These are phyloP conservation scores for Curvularia verruculosa DNA, from an alignment of 2,329 filamentous ascomycete species.

Conservation along the genomic window DNA sequence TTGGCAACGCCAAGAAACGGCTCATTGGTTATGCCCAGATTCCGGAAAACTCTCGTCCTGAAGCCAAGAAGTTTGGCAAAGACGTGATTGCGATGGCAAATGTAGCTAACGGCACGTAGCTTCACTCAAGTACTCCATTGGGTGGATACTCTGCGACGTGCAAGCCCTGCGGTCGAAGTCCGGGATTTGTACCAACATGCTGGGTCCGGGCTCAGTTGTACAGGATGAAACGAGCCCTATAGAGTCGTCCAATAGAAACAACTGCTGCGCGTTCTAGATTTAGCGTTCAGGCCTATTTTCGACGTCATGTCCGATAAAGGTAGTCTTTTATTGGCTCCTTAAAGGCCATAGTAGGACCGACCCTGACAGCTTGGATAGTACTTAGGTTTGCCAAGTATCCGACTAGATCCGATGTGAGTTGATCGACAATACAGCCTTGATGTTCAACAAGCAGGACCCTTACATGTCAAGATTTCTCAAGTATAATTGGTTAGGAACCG, in stretches of 20 bases:
- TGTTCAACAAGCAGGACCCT: not conserved
- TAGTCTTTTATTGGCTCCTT: not conserved
- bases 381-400: not conserved
- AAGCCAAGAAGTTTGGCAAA: not conserved
- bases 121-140: not conserved
- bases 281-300: not conserved
- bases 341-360: not conserved
- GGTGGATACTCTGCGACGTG: not conserved
- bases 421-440: not conserved
- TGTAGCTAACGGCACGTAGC: not conserved
- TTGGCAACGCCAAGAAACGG: constrained; percentile 1
- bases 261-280: too few species aligned
- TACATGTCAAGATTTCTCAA: not conserved
- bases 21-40: not conserved
- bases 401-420: not conserved
- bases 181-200: not conserved
- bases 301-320: not conserved
- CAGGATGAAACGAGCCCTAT: not conserved
- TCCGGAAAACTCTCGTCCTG: not conserved
- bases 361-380: not conserved
- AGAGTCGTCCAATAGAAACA: not conserved
- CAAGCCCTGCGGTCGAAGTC: not conserved
- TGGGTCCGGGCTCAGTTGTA: not conserved
- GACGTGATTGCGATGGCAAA: not conserved
- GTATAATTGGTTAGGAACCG: not conserved